These are phyloP conservation scores for Pseudozyma pruni DNA, from an alignment of 1,284 basidiomycete species.

Conservation along the genomic window DNA sequence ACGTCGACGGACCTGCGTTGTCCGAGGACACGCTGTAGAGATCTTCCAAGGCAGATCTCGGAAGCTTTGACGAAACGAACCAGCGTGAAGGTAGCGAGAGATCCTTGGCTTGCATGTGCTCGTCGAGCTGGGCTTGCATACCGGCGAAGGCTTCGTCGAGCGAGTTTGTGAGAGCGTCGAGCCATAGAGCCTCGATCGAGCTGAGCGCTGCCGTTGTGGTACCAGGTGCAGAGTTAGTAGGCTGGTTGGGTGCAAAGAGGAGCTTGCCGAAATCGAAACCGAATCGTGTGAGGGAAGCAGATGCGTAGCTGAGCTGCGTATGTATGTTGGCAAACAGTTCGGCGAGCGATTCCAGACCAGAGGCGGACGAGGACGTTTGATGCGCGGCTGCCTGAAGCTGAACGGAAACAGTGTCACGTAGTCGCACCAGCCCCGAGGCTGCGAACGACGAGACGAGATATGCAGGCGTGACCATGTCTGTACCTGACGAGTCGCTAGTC, in stretches of 20 bases:
- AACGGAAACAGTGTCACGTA: conserved; percentile 14
- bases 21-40: conserved; percentile 3
- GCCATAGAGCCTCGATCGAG: conserved; percentile 20
- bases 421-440: conserved; percentile 16
- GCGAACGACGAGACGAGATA: conserved; percentile 43
- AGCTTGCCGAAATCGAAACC: conserved; percentile 45
- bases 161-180: conserved; percentile 14
- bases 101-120: background rate
- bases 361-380: background rate
- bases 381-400: conserved; percentile 18
- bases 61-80: conserved; percentile 22
- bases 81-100: conserved; percentile 12
- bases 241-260: conserved; percentile 9
- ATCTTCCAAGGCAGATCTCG: conserved; percentile 8
- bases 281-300: conserved; percentile 31
- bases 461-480: conserved; percentile 18
- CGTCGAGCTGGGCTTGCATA: conserved; percentile 12
- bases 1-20: background rate
- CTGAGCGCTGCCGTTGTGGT: conserved; percentile 2
- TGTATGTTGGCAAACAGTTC: conserved; percentile 30
- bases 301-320: conserved; percentile 44
- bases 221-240: too few species aligned
- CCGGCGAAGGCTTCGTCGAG: conserved; percentile 12
- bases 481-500: too few species aligned
- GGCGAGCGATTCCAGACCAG: conserved; percentile 23